phyloP scores from a whole-genome alignment of 1,284 basidiomycete genomes.

The Melampsora medusae region DNA sequence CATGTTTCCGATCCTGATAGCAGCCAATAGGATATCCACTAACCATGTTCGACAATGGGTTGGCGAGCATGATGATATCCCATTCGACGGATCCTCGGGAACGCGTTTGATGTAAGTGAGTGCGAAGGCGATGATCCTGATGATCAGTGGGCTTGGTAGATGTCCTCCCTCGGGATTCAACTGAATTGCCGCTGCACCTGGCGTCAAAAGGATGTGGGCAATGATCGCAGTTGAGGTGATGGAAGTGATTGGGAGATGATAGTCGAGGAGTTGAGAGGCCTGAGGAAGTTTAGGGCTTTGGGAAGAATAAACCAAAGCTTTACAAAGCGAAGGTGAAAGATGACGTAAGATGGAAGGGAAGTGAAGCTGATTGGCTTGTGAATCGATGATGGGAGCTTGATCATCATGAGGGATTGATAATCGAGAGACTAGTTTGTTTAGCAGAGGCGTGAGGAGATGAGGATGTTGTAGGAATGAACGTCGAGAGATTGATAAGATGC shows the following conservation, averaged over 20 bases:
- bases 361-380: background rate
- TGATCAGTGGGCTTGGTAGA: background rate
- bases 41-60: constrained; percentile 15
- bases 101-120: background rate
- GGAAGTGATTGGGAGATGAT: background rate
- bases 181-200: constrained; percentile 8
- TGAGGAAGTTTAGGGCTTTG: background rate
- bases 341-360: constrained; percentile 34
- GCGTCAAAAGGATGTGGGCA: constrained; percentile 25
- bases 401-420: background rate
- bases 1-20: constrained; percentile 24
- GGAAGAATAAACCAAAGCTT: background rate
- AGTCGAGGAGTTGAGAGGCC: background rate
- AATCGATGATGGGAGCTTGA: background rate
- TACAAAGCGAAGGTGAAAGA: constrained; percentile 16
- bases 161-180: background rate
- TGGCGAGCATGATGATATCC: background rate
- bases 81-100: background rate
- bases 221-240: constrained; percentile 10
- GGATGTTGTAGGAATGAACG: background rate
- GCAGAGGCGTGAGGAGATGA: background rate
- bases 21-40: constrained; percentile 13
- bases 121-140: constrained; percentile 17
- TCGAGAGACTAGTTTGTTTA: background rate
- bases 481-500: constrained; percentile 1